phyloP scores from a whole-genome alignment of 495 filamentous ascomycete species.

The Alectoria sarmentosa region DNA sequence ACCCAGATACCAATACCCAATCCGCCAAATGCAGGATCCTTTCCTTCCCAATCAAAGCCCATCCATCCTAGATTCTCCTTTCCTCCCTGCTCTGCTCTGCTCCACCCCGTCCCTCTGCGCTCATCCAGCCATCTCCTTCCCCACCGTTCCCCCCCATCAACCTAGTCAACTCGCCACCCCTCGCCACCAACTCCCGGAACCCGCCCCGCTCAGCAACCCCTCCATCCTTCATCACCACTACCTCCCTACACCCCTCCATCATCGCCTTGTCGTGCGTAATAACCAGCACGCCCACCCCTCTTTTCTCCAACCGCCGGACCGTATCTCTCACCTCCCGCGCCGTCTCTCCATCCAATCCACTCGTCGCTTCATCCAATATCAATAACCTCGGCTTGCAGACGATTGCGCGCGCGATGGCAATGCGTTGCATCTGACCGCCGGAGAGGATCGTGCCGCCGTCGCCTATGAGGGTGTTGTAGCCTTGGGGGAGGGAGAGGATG shows the following conservation, averaged over 20 bases:
- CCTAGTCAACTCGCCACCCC: constrained; percentile 37
- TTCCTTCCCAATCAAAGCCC: no score
- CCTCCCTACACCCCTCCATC: constrained; percentile 68
- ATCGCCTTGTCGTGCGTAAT: constrained; percentile 77
- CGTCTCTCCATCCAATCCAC: constrained; percentile 64
- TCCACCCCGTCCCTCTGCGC: background rate
- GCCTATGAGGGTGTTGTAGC: constrained; percentile 70
- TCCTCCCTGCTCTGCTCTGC: no score
- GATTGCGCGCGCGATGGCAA: constrained; percentile 78
- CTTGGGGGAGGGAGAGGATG: constrained; percentile 59
- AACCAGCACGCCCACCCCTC: constrained; percentile 49
- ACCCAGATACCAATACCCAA: no score
- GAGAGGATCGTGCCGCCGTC: constrained; percentile 70
- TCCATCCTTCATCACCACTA: constrained; percentile 62
- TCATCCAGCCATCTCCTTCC: background rate
- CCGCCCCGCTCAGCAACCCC: constrained; percentile 56
- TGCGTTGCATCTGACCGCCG: constrained; percentile 77
- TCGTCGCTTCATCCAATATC: constrained; percentile 85
- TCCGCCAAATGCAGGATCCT: no score
- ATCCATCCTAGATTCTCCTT: no score
- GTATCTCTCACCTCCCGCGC: constrained; percentile 60
- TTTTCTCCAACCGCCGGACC: constrained; percentile 44
- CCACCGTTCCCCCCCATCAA: constrained; percentile 29
- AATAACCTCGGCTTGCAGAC: constrained; percentile 61
- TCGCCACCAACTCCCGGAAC: constrained; percentile 47